These are phyloP conservation scores for Panicum miliaceum DNA, from an alignment of 176 grass and related monocot species.

Conservation along the genomic window DNA sequence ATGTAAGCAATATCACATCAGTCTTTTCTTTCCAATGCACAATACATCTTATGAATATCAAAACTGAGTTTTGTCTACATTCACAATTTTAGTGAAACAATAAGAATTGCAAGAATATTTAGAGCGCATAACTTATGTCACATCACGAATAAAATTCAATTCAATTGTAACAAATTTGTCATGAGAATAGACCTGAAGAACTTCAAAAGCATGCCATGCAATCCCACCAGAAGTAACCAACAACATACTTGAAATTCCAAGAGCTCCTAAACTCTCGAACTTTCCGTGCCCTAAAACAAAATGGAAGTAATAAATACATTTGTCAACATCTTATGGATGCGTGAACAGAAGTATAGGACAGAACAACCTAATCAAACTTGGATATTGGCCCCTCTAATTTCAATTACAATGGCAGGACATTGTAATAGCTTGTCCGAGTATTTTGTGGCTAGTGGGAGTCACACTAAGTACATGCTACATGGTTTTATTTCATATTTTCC, in stretches of 20 bases:
- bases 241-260: conserved; percentile 96
- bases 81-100: not conserved
- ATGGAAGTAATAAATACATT: conserved; percentile 18
- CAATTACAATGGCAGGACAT: conserved; percentile 8
- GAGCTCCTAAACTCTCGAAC: conserved; percentile 85
- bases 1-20: not conserved
- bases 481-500: not conserved
- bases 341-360: not conserved
- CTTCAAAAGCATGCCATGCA: conserved; percentile 97
- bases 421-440: not conserved
- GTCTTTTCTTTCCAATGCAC: not conserved
- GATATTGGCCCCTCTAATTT: not conserved
- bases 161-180: not conserved
- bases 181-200: conserved; percentile 79
- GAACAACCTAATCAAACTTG: not conserved
- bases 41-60: not conserved
- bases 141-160: not conserved
- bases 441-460: not conserved
- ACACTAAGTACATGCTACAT: not conserved
- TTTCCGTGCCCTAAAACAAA: conserved; percentile 84
- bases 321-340: not conserved
- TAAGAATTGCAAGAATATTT: not conserved
- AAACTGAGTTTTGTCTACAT: not conserved
- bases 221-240: conserved; percentile 90
- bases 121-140: not conserved